Conservation (phyloP, 2,329 filamentous ascomycete genomes). For the Aspergillus udagawae region DNA sequence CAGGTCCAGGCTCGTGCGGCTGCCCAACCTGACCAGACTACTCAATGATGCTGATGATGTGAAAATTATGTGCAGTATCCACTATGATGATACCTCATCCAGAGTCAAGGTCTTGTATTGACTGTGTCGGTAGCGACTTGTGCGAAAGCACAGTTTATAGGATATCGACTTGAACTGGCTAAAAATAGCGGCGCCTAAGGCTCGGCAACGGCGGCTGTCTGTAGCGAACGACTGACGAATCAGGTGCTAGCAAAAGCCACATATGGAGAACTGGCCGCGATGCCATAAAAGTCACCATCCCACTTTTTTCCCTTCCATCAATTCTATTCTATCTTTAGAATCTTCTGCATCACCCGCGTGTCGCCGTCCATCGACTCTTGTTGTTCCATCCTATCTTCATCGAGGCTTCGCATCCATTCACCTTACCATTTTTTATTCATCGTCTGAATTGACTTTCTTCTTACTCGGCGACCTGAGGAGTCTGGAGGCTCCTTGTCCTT, state of each 20-base stretch:
- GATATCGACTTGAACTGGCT: not conserved
- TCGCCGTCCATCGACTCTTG: conserved; percentile 17
- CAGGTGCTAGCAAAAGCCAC: not conserved
- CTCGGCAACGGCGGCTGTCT: not conserved
- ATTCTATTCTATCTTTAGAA: conserved; percentile 30
- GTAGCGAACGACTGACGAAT: not conserved
- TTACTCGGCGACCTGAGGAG: not conserved
- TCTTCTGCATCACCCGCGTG: conserved; percentile 27
- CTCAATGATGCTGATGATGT: not conserved
- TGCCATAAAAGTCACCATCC: not conserved
- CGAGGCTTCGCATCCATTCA: conserved; percentile 4
- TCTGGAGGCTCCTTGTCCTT: not conserved
- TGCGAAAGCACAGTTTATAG: not conserved
- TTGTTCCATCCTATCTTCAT: conserved; percentile 14
- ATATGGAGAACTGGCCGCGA: not conserved
- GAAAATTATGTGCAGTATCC: not conserved
- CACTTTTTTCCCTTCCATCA: not conserved
- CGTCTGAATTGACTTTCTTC: not conserved
- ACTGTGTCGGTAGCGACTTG: not conserved
- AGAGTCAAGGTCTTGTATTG: not conserved
- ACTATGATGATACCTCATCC: not conserved
- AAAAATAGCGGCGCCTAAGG: not conserved
- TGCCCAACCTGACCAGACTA: not conserved
- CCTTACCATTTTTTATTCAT: conserved; percentile 6
- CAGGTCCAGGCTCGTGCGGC: not conserved